Evolutionary conservation across 1,139 yeast species (phyloP), one percentile per base, ranked within the genome.

Genomic region (Kurtzmaniella quercitrusa): DNA sequence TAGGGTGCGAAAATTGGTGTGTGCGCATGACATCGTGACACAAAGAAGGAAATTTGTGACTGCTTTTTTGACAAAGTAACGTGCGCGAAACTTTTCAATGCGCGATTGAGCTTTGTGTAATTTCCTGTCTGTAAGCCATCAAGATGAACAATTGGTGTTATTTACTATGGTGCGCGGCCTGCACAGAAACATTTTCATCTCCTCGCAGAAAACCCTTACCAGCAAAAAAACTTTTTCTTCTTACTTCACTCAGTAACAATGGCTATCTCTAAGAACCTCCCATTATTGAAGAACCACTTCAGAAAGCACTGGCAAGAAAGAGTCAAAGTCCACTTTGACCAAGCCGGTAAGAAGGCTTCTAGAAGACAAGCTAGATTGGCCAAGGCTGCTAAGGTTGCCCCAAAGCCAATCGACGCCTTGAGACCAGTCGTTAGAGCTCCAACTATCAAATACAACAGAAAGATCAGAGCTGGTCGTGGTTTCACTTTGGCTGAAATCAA

Each of bases 301-400:
- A 84, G 94, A 82, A 93, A 93, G 88, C 93, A 89, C 95, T 93
- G 99, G 99, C 98, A 93, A 81, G 95, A 88, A 78, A 88, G 98
- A 74, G 99, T 93, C 82, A 88, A 81, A 76, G 96, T 88, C 66
- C 97, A 93, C 89, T 85, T 91, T 71, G 96, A 91, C 91, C 98
- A 93, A 82, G 95, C 98, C 66, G 98, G 98, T 74, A 88, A 89
- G 85, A 93, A 93, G 85, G 91, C 80, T 68, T 82, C 95, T 59
- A 88, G 98, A 84, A 87, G 98, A 81, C 80, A 78, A 62, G 85
- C 95, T 60, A 88, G 98, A 79, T 87, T 88, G 71, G 67, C 85
- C 67, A 89, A 87, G 81, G 96, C 97, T 62, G 96, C 97, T 66
- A 78, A 78, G 73, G 78, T 85, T 66, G 98, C 98, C 65, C 98